Conservation (phyloP, 176 grass and related monocot genomes). For the Triticum dicoccoides region DNA sequence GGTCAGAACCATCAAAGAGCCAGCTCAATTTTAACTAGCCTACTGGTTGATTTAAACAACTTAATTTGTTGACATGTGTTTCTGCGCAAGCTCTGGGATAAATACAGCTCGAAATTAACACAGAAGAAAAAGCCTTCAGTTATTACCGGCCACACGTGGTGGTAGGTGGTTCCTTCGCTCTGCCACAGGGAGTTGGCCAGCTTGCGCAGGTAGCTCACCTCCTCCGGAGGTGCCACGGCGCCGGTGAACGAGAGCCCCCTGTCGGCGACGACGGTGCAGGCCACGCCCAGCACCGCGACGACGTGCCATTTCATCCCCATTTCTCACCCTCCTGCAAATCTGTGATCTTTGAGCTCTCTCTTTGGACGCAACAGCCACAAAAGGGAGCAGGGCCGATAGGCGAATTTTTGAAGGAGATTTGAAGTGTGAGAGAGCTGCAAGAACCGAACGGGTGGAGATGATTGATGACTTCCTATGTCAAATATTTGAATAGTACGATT, state of each 20-base stretch:
- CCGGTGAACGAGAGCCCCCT: not conserved
- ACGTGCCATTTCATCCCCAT: slow-evolving; percentile 4
- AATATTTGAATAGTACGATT: too few relatives aligned
- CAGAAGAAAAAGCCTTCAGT: not conserved
- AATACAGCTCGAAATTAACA: not conserved
- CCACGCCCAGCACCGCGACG: not conserved
- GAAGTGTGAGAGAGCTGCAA: too few relatives aligned
- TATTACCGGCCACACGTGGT: slow-evolving; percentile 20
- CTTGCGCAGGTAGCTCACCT: not conserved
- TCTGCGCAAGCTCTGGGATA: not conserved
- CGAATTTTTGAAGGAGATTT: too few relatives aligned
- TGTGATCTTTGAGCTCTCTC: too few relatives aligned
- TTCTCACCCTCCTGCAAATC: not conserved
- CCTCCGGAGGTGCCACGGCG: not conserved
- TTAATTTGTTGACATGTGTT: too few relatives aligned
- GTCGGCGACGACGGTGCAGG: not conserved
- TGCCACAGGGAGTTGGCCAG: not conserved
- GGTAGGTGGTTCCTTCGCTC: slow-evolving; percentile 15
- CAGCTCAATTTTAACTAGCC: not conserved
- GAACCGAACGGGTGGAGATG: too few relatives aligned
- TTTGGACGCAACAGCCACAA: too few relatives aligned
- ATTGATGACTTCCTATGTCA: too few relatives aligned
- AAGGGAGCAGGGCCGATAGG: too few relatives aligned
- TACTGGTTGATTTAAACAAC: not conserved
- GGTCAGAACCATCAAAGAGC: not conserved